Percentiles rank a stretch among this genome's conserved stretches.
These are phyloP conservation scores for Staphylotrichum tortipilum DNA, from an alignment of 495 filamentous ascomycete species.

Conservation along the genomic window DNA sequence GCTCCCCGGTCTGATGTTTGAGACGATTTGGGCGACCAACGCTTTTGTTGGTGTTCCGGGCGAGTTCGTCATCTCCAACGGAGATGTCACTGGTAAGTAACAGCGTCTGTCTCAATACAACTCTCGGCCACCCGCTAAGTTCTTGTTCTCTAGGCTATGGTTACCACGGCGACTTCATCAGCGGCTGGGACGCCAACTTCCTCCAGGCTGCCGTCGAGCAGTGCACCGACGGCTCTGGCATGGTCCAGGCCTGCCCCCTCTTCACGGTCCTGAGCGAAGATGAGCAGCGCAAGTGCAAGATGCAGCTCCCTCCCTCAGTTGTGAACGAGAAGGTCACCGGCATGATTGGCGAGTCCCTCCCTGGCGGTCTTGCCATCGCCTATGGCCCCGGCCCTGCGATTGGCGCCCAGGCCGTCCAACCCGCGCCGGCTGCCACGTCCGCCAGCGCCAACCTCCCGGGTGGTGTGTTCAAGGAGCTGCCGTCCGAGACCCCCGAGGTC, in stretches of 20 bases:
- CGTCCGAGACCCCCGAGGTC: neutral
- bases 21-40: slow-evolving; percentile 78
- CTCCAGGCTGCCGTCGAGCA: slow-evolving; percentile 50
- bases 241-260: slow-evolving; percentile 46
- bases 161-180: slow-evolving; percentile 82
- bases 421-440: too few species aligned
- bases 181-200: slow-evolving; percentile 61
- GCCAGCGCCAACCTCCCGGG: too few species aligned
- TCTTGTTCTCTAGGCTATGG: slow-evolving; percentile 49
- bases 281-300: slow-evolving; percentile 29
- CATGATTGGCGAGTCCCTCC: slow-evolving; percentile 25
- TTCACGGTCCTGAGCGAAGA: slow-evolving; percentile 39
- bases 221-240: slow-evolving; percentile 47
- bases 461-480: slow-evolving; percentile 19
- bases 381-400: slow-evolving; percentile 30
- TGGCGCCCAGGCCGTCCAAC: neutral
- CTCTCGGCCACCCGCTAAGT: slow-evolving; percentile 1
- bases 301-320: slow-evolving; percentile 24
- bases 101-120: neutral
- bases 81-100: slow-evolving; percentile 60
- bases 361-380: slow-evolving; percentile 31
- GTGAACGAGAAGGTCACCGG: slow-evolving; percentile 28
- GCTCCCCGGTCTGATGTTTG: slow-evolving; percentile 69
- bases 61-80: slow-evolving; percentile 71
- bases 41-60: slow-evolving; percentile 59